Evolutionary conservation across 768 basidiomycete species (phyloP).

Genomic region (Lanmaoa pseudosensibilis): DNA sequence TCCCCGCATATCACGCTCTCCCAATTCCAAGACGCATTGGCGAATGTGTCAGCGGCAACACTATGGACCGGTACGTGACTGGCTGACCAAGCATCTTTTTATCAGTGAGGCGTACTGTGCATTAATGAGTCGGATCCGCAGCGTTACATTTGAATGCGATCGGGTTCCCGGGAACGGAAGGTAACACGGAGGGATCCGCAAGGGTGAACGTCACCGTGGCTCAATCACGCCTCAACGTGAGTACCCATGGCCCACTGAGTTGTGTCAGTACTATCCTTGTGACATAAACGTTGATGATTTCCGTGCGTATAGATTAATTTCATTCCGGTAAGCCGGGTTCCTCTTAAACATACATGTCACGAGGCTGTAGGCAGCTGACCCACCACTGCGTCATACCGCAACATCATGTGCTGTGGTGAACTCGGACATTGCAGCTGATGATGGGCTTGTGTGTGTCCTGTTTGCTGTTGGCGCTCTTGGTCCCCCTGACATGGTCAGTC

Average conservation of each 20-base stretch:
- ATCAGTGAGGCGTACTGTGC: not conserved
- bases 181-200: not conserved
- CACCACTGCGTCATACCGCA: not conserved
- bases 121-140: not conserved
- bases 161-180: not conserved
- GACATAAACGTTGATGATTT: not conserved
- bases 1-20: not conserved
- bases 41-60: not conserved
- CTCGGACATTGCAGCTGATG: not conserved
- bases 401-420: not conserved
- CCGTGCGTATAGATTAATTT: not conserved
- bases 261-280: not conserved
- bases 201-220: not conserved
- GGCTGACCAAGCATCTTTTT: not conserved
- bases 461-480: not conserved
- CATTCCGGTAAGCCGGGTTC: not conserved
- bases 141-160: not conserved
- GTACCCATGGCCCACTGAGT: not conserved
- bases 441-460: not conserved
- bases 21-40: not conserved
- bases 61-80: not conserved
- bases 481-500: not conserved
- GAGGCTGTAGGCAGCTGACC: not conserved
- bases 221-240: not conserved
- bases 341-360: not conserved